phyloP scores from a whole-genome alignment of 768 basidiomycete species.

The Phallus indusiatus region DNA sequence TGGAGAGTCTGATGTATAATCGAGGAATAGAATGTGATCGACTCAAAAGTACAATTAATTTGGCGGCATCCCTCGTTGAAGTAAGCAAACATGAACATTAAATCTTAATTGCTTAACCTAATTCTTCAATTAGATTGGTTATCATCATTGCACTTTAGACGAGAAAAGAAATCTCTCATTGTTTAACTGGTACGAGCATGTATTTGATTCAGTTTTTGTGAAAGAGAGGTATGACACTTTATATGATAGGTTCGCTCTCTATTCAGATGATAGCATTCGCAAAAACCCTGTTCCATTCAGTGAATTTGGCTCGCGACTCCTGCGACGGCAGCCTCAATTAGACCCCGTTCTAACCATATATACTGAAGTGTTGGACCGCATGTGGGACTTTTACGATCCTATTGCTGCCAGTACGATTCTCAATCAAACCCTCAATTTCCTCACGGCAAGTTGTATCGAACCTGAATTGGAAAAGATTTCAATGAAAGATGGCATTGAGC shows the following conservation, averaged over 20 bases:
- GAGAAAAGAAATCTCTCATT: constrained; percentile 1
- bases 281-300: background rate
- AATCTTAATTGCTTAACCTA: too few relatives aligned
- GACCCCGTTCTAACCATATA: background rate
- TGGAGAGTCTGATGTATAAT: background rate
- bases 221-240: too few relatives aligned
- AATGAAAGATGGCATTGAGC: background rate
- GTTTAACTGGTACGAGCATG: background rate
- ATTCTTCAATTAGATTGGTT: background rate
- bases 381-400: background rate
- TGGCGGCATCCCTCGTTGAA: background rate
- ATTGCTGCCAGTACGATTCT: background rate
- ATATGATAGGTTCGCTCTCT: background rate
- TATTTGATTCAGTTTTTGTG: background rate
- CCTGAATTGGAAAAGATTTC: background rate
- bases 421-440: background rate
- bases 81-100: too few relatives aligned
- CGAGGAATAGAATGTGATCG: background rate
- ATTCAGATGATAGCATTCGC: background rate
- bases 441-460: background rate
- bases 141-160: background rate
- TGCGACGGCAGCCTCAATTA: background rate
- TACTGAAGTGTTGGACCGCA: background rate
- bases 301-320: background rate
- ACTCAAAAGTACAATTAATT: background rate